Conservation (phyloP, 306 rosid genomes). For the Acacia confusa region DNA sequence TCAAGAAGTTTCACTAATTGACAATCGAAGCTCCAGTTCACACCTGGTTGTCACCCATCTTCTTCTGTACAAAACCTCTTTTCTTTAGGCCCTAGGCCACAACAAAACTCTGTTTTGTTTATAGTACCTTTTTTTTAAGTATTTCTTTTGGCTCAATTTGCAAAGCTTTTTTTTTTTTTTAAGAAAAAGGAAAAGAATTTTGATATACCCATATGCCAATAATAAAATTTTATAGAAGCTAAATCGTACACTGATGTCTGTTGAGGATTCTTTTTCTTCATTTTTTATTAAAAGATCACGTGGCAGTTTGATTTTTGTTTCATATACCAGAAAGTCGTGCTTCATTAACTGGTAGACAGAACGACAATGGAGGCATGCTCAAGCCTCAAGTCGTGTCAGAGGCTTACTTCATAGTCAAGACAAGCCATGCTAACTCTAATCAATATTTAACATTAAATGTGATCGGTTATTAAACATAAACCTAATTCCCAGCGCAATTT, state of each 20-base stretch:
- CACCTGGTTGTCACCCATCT: slow-evolving; percentile 25
- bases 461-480: not conserved
- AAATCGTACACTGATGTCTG: not conserved
- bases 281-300: not conserved
- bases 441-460: slow-evolving; percentile 27
- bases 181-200: not conserved
- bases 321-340: not conserved
- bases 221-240: not conserved
- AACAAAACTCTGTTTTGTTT: not conserved
- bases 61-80: not conserved
- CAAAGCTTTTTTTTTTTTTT: too few relatives aligned
- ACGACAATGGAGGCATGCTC: slow-evolving; percentile 25
- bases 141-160: too few relatives aligned
- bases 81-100: not conserved
- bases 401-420: slow-evolving; percentile 9
- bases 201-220: not conserved
- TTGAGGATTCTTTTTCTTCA: not conserved
- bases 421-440: not conserved
- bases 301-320: not conserved
- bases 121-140: not conserved
- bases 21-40: slow-evolving; percentile 23
- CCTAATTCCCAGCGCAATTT: not conserved
- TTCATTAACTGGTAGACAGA: not conserved
- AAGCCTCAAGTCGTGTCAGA: slow-evolving; percentile 34
- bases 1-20: not conserved